Conservation (phyloP, 176 grass and related monocot species). For the Melocanna baccifera region DNA sequence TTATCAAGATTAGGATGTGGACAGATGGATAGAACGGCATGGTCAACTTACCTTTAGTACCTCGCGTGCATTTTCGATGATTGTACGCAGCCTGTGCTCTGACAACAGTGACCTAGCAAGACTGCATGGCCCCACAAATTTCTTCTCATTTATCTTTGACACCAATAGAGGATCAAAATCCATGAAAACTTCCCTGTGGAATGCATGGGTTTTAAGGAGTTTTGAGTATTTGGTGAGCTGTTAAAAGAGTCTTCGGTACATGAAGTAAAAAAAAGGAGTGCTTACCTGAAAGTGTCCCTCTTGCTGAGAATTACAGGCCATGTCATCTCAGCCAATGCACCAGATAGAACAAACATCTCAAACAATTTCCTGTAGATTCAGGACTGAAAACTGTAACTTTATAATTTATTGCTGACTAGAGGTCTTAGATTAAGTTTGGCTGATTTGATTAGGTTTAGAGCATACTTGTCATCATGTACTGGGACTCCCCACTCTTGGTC, state of each 20-base stretch:
- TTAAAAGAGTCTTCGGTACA: not conserved
- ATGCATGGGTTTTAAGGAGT: not conserved
- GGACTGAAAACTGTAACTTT: slow-evolving; percentile 44
- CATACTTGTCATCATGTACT: slow-evolving; percentile 91
- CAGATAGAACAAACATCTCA: slow-evolving; percentile 83
- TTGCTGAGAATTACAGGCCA: slow-evolving; percentile 93
- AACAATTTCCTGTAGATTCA: slow-evolving; percentile 75
- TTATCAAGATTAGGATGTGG: slow-evolving; percentile 22
- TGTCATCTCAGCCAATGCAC: slow-evolving; percentile 82
- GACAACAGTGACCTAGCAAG: slow-evolving; percentile 65
- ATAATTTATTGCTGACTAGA: slow-evolving; percentile 26
- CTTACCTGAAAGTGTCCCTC: slow-evolving; percentile 83
- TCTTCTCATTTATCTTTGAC: slow-evolving; percentile 83
- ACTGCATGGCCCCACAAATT: slow-evolving; percentile 57
- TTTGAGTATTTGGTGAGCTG: not conserved
- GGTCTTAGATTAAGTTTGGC: not conserved
- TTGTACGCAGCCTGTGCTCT: slow-evolving; percentile 63
- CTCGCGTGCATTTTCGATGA: slow-evolving; percentile 90
- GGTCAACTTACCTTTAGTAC: slow-evolving; percentile 60
- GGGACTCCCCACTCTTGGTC: slow-evolving; percentile 93
- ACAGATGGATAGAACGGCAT: not conserved
- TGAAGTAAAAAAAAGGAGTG: not conserved
- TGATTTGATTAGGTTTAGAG: slow-evolving; percentile 14
- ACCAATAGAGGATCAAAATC: slow-evolving; percentile 72
- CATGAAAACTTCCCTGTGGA: slow-evolving; percentile 89